Evolutionary conservation across 2,329 filamentous ascomycete genomes (phyloP).

Genomic region (Sporothrix pallida): DNA sequence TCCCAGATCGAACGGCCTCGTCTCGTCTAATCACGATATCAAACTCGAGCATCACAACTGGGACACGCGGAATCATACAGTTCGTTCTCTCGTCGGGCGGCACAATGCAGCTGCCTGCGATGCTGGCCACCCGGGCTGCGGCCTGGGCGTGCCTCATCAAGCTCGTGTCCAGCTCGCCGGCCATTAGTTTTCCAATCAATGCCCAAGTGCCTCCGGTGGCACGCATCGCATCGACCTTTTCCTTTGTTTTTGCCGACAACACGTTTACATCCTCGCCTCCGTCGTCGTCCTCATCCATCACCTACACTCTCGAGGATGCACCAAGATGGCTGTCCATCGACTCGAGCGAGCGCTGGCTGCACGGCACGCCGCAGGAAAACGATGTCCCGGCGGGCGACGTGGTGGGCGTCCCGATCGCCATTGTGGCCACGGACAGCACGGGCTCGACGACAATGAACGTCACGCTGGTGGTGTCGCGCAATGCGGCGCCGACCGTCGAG

Average conservation of each 20-base stretch:
- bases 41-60: background rate
- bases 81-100: conserved; percentile 9
- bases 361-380: conserved; percentile 67
- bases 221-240: conserved; percentile 68
- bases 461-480: conserved; percentile 72
- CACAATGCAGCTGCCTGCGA: conserved; percentile 31
- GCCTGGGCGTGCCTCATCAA: conserved; percentile 35
- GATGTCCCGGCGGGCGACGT: conserved; percentile 55
- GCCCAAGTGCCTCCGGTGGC: conserved; percentile 83
- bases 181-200: conserved; percentile 74
- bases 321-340: conserved; percentile 80
- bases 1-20: background rate
- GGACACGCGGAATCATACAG: background rate
- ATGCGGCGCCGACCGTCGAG: conserved; percentile 58
- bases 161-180: conserved; percentile 47
- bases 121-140: conserved; percentile 29
- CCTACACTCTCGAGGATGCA: conserved; percentile 68
- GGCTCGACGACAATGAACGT: conserved; percentile 69
- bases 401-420: conserved; percentile 65
- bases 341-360: conserved; percentile 66
- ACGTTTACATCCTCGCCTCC: conserved; percentile 73
- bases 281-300: conserved; percentile 54
- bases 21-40: background rate
- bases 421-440: conserved; percentile 71
- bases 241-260: conserved; percentile 71